Percentiles rank a stretch among this genome's conserved stretches.
phyloP scores from a whole-genome alignment of 345 rosid genomes.

The Cardamine chenopodiifolia region DNA sequence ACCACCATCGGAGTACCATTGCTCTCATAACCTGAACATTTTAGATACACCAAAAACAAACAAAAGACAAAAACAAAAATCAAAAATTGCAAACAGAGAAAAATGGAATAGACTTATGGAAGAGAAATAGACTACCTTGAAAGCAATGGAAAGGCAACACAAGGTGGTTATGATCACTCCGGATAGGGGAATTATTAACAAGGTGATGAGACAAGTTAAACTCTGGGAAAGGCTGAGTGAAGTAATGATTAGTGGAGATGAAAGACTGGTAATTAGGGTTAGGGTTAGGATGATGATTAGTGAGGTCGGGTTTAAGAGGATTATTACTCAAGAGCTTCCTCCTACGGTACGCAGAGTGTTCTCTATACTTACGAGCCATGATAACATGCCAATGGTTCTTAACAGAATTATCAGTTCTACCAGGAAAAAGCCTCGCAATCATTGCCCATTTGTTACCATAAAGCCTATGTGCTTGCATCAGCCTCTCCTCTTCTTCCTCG shows the following conservation, averaged over 20 bases:
- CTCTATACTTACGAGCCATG: slow-evolving; percentile 95
- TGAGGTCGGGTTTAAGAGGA: slow-evolving; percentile 22
- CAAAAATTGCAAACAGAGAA: neutral
- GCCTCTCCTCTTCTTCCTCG: slow-evolving; percentile 95
- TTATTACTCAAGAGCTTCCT: slow-evolving; percentile 50
- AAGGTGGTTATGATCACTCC: slow-evolving; percentile 25
- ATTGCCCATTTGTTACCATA: slow-evolving; percentile 99
- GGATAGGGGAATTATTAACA: slow-evolving; percentile 10
- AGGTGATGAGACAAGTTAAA: slow-evolving; percentile 26
- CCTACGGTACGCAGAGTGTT: slow-evolving; percentile 77
- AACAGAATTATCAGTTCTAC: slow-evolving; percentile 97
- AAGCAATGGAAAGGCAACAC: slow-evolving; percentile 44
- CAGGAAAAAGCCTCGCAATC: slow-evolving; percentile 96
- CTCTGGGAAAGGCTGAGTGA: slow-evolving; percentile 38
- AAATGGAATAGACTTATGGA: neutral
- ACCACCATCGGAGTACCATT: slow-evolving; percentile 23
- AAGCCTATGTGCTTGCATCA: slow-evolving; percentile 89
- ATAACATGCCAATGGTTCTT: slow-evolving; percentile 99
- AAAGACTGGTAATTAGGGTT: slow-evolving; percentile 33
- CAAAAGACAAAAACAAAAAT: neutral
- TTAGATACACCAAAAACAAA: neutral
- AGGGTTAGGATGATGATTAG: slow-evolving; percentile 35
- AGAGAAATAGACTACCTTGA: slow-evolving; percentile 26
- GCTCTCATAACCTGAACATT: slow-evolving; percentile 35
- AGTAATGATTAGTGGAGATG: slow-evolving; percentile 34